phyloP scores from a whole-genome alignment of 2,329 filamentous ascomycete species.

The Fonsecaea monophora region DNA sequence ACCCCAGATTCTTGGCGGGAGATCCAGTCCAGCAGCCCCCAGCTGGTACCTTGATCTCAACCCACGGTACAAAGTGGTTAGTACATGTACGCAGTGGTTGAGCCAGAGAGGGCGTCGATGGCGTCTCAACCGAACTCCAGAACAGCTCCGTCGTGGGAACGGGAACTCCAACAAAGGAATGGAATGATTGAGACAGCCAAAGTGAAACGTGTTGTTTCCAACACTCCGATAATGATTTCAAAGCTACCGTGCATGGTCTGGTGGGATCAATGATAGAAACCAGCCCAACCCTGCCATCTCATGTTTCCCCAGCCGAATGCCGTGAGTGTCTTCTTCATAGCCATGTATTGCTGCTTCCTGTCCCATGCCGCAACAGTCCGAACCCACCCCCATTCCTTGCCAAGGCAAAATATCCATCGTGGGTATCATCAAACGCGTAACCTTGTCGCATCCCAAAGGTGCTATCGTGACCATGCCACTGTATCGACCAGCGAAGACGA shows the following conservation, averaged over 20 bases:
- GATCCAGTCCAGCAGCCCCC: background rate
- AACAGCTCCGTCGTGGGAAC: background rate
- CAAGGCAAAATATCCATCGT: constrained; percentile 34
- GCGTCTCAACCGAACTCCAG: background rate
- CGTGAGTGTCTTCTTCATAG: background rate
- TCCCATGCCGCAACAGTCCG: constrained; percentile 5
- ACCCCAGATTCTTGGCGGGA: constrained; percentile 18
- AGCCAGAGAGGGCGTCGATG: background rate
- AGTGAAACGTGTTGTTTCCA: background rate
- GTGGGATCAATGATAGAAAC: constrained; percentile 22
- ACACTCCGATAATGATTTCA: constrained; percentile 10
- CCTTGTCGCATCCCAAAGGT: constrained; percentile 35
- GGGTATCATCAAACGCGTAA: constrained; percentile 41
- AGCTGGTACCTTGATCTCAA: background rate
- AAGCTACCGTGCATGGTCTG: constrained; percentile 17
- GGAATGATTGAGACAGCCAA: background rate
- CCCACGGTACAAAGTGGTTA: background rate
- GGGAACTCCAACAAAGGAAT: background rate
- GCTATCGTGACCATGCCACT: constrained; percentile 37
- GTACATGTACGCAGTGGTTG: background rate
- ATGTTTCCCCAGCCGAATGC: background rate
- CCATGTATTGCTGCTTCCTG: constrained; percentile 8
- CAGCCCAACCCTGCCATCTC: constrained; percentile 16
- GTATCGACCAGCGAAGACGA: constrained; percentile 33
- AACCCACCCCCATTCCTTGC: constrained; percentile 24